phyloP scores from a whole-genome alignment of 2,329 filamentous ascomycete genomes.

The Ceratocystis ficicola region DNA sequence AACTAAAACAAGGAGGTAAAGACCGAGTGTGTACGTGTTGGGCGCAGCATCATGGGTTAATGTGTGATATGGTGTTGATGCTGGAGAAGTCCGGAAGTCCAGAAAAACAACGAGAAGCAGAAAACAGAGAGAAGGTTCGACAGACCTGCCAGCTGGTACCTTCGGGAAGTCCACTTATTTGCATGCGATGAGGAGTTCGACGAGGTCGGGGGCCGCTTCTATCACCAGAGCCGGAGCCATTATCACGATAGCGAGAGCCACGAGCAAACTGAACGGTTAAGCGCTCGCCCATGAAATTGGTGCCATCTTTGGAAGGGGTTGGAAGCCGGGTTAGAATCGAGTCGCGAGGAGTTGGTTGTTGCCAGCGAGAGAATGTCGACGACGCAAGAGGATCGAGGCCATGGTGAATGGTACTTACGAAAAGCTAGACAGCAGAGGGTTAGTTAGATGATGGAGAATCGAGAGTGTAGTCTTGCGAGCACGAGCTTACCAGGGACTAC shows the following conservation, averaged over 20 bases:
- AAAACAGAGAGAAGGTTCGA: slow-evolving; percentile 38
- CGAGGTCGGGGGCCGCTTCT: slow-evolving; percentile 61
- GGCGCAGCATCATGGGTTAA: neutral
- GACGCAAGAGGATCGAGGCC: neutral
- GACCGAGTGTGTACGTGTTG: neutral
- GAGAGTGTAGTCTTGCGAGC: neutral
- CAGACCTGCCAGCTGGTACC: slow-evolving; percentile 99
- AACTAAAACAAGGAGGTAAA: neutral
- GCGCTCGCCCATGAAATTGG: slow-evolving; percentile 94
- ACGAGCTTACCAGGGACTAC: slow-evolving; percentile 77
- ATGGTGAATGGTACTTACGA: slow-evolving; percentile 37
- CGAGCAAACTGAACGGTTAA: slow-evolving; percentile 97
- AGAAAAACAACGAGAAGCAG: slow-evolving; percentile 9
- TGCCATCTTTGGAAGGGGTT: slow-evolving; percentile 56
- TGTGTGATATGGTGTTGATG: neutral
- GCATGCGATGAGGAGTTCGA: slow-evolving; percentile 92
- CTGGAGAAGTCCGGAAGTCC: slow-evolving; percentile 4
- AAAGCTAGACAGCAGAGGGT: slow-evolving; percentile 37
- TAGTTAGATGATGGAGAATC: slow-evolving; percentile 6
- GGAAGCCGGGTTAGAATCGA: slow-evolving; percentile 18
- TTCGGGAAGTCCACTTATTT: slow-evolving; percentile 88
- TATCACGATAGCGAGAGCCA: slow-evolving; percentile 52
- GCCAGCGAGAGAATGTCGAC: neutral
- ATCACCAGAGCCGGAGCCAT: slow-evolving; percentile 40
- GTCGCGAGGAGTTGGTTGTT: slow-evolving; percentile 10